Conservation (phyloP, 2,329 filamentous ascomycete genomes). For the Venturia pyrina region DNA sequence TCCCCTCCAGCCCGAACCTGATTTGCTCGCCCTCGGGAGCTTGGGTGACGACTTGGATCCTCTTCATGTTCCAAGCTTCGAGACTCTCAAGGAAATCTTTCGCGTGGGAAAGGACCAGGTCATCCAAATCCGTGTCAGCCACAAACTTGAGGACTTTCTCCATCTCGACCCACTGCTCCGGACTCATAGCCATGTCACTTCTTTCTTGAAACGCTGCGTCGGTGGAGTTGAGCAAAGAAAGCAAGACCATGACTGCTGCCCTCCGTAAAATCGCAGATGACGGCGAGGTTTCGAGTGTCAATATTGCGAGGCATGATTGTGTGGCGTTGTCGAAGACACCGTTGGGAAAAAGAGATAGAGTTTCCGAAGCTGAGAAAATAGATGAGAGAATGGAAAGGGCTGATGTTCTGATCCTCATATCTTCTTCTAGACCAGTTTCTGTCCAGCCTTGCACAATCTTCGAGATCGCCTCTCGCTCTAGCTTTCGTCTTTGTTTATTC, state of each 20-base stretch:
- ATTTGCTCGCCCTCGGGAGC: slow-evolving; percentile 24
- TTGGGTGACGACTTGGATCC: background rate
- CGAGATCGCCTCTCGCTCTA: slow-evolving; percentile 34
- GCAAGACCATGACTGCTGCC: slow-evolving; percentile 53
- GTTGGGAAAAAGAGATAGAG: slow-evolving; percentile 20
- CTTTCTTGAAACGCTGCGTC: slow-evolving; percentile 40
- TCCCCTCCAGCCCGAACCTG: slow-evolving; percentile 23
- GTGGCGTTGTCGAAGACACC: slow-evolving; percentile 30
- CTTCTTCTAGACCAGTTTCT: slow-evolving; percentile 53
- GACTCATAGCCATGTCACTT: slow-evolving; percentile 33
- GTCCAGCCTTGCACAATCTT: slow-evolving; percentile 59
- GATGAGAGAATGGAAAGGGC: slow-evolving; percentile 56
- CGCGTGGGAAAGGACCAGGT: slow-evolving; percentile 57
- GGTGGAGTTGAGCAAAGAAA: slow-evolving; percentile 52
- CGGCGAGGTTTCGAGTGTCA: slow-evolving; percentile 50
- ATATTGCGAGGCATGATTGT: slow-evolving; percentile 52
- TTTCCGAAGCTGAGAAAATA: slow-evolving; percentile 36
- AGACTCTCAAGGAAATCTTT: slow-evolving; percentile 57
- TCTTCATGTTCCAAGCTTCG: slow-evolving; percentile 49
- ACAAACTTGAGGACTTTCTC: slow-evolving; percentile 53
- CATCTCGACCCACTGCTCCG: slow-evolving; percentile 51
- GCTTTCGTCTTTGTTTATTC: slow-evolving; percentile 28
- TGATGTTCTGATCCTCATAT: slow-evolving; percentile 59
- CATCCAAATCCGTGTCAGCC: slow-evolving; percentile 56
- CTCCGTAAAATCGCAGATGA: slow-evolving; percentile 57